These are phyloP conservation scores for Sphagnum fallax DNA, from an alignment of 228 moss, liverwort and hornwort genomes.

Conservation along the genomic window DNA sequence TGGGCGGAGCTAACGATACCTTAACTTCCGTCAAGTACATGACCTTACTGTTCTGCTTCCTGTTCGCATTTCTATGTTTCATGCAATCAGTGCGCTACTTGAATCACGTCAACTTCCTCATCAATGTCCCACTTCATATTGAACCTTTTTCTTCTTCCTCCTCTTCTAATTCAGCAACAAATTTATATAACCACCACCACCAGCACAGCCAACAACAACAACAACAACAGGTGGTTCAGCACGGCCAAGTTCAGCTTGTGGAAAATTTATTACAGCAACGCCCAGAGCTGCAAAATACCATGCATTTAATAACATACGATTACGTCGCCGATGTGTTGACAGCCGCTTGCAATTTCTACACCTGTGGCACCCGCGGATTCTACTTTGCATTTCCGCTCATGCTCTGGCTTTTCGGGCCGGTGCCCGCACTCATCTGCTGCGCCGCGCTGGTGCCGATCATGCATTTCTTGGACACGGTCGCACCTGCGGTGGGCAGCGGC, in stretches of 20 bases:
- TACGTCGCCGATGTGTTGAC: constrained; percentile 8
- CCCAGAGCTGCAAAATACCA: neutral
- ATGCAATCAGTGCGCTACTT: constrained; percentile 11
- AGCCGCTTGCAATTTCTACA: constrained; percentile 3
- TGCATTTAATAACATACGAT: neutral
- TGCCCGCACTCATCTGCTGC: constrained; percentile 3
- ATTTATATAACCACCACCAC: no score
- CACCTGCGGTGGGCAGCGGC: neutral
- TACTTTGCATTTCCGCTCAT: constrained; percentile 3
- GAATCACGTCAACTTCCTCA: constrained; percentile 10
- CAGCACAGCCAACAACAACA: no score
- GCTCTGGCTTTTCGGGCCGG: constrained; percentile 11
- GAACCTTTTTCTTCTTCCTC: neutral
- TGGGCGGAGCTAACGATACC: constrained; percentile 1
- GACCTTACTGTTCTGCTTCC: constrained; percentile 4
- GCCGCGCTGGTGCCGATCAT: constrained; percentile 5
- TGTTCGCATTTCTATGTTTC: constrained; percentile 9
- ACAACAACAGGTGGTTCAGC: no score
- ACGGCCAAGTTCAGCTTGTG: no score
- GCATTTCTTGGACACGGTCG: constrained; percentile 6
- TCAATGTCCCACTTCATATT: constrained; percentile 8
- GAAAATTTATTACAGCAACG: no score
- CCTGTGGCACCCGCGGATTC: constrained; percentile 9
- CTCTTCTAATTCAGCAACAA: no score
- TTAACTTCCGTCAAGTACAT: constrained; percentile 5